phyloP scores from a whole-genome alignment of 2,329 filamentous ascomycete genomes.

The Madurella fahalii region DNA sequence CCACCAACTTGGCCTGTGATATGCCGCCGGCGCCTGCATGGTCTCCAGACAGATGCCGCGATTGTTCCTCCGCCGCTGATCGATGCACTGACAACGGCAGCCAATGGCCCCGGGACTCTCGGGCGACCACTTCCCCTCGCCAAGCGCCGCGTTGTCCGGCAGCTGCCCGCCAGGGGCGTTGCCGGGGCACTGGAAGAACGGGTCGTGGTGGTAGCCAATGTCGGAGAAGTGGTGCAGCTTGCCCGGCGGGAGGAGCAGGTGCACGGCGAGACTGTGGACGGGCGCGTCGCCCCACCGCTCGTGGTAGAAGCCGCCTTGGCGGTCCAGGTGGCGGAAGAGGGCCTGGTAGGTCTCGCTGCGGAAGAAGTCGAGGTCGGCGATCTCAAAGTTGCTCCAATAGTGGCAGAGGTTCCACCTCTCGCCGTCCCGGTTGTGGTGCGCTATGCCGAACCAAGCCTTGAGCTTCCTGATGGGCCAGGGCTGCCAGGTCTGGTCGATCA shows the following conservation, averaged over 20 bases:
- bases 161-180: constrained; percentile 38
- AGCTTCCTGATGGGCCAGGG: constrained; percentile 39
- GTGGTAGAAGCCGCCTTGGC: constrained; percentile 40
- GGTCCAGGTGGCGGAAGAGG: constrained; percentile 40
- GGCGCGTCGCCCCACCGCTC: constrained; percentile 46
- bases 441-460: constrained; percentile 28
- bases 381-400: constrained; percentile 48
- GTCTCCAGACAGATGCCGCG: constrained; percentile 17
- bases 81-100: constrained; percentile 37
- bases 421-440: constrained; percentile 35
- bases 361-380: constrained; percentile 44
- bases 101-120: constrained; percentile 37
- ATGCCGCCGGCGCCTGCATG: constrained; percentile 17
- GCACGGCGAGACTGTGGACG: constrained; percentile 41
- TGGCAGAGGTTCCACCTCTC: constrained; percentile 43
- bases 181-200: constrained; percentile 33
- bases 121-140: constrained; percentile 26
- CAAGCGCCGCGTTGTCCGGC: constrained; percentile 30
- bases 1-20: constrained; percentile 9
- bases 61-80: constrained; percentile 17
- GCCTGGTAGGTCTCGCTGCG: constrained; percentile 39
- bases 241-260: constrained; percentile 38
- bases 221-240: constrained; percentile 43
- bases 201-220: constrained; percentile 40
- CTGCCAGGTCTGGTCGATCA: constrained; percentile 36